phyloP scores from a whole-genome alignment of 441 rosid genomes.

The Syzygium syzygioides region DNA sequence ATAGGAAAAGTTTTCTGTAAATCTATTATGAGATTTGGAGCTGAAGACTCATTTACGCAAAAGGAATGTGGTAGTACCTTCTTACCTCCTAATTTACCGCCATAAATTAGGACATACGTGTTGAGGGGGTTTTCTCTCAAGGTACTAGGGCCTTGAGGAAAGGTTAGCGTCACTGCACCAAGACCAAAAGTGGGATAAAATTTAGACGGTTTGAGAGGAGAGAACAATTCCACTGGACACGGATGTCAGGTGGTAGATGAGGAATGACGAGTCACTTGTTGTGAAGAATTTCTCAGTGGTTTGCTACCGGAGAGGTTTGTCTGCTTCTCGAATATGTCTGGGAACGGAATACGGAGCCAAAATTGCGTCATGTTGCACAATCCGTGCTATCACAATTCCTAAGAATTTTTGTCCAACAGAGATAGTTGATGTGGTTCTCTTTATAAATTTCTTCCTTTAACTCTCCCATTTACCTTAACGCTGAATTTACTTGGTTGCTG shows the following conservation, averaged over 20 bases:
- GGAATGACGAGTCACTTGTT: neutral
- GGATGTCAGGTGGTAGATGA: neutral
- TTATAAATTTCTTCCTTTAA: neutral
- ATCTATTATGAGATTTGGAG: neutral
- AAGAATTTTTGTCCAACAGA: conserved; percentile 66
- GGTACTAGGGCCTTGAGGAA: neutral
- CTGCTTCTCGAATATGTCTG: conserved; percentile 71
- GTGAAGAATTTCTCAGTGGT: neutral
- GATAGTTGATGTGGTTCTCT: conserved; percentile 53
- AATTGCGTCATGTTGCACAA: conserved; percentile 81
- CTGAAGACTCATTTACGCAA: neutral
- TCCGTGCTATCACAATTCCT: conserved; percentile 60
- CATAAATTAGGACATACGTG: neutral
- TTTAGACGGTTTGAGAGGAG: neutral
- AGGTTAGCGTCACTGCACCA: accelerated
- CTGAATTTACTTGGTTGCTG: neutral
- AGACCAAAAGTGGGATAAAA: neutral
- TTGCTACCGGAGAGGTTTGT: conserved; percentile 36
- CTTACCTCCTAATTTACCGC: neutral
- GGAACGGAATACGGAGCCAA: conserved; percentile 90
- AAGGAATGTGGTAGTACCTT: neutral
- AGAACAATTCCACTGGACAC: neutral
- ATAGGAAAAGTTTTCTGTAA: neutral
- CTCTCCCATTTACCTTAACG: neutral
- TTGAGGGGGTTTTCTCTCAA: neutral